These are phyloP conservation scores for Leptomonas seymouri DNA, from an alignment of 208 protist species.

Conservation along the genomic window DNA sequence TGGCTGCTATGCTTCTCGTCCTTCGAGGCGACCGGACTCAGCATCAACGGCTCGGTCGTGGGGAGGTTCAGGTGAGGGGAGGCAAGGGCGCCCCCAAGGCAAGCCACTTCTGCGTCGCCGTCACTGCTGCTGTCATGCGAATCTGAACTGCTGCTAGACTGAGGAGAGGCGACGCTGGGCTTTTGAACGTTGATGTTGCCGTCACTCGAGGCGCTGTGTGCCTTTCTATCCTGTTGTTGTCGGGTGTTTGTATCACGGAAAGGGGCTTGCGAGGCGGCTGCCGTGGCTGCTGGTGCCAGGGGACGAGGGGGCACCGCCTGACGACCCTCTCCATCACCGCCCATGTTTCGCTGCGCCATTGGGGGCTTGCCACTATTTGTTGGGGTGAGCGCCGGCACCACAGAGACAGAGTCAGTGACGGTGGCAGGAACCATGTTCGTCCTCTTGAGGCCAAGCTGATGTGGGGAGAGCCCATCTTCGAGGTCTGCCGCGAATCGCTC, in stretches of 20 bases:
- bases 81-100: slow-evolving; percentile 8
- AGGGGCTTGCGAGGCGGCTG: too few relatives aligned
- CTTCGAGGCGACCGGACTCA: background rate
- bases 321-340: background rate
- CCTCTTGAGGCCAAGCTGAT: background rate
- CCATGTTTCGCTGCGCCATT: slow-evolving; percentile 12
- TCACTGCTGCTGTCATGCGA: background rate
- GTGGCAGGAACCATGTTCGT: background rate
- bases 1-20: background rate
- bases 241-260: slow-evolving; percentile 13
- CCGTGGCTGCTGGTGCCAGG: background rate
- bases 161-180: slow-evolving; percentile 4
- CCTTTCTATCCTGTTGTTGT: background rate
- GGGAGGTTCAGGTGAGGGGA: slow-evolving; percentile 9
- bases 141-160: background rate
- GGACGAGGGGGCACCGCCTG: background rate
- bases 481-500: background rate
- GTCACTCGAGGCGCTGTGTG: background rate
- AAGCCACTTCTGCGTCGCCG: background rate
- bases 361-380: slow-evolving; percentile 15
- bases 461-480: background rate
- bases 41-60: slow-evolving; percentile 8
- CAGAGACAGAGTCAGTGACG: slow-evolving; percentile 6
- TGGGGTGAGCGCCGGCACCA: slow-evolving; percentile 3
- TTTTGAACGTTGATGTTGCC: slow-evolving; percentile 10